Percentiles rank a stretch among this genome's conserved stretches.
These are phyloP conservation scores for Pythium insidiosum DNA, from an alignment of 352 stramenopile genomes.

Conservation along the genomic window DNA sequence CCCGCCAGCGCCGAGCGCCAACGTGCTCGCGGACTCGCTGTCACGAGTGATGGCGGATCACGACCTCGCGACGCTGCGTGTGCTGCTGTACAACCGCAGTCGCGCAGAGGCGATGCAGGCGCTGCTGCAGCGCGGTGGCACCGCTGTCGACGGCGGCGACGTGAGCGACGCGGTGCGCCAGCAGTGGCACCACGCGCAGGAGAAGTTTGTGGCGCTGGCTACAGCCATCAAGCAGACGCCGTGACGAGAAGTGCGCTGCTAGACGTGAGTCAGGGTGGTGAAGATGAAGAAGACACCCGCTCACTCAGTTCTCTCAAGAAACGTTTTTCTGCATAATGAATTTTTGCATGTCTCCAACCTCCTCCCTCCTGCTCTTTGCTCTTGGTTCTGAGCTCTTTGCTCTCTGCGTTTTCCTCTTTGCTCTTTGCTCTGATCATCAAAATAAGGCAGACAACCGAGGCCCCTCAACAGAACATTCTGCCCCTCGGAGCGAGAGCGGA, in stretches of 20 bases:
- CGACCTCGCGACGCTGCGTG: conserved; percentile 39
- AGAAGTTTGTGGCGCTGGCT: conserved; percentile 62
- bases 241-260: conserved; percentile 11
- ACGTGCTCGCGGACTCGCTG: conserved; percentile 62
- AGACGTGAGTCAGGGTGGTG: too few relatives aligned
- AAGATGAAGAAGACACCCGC: too few relatives aligned
- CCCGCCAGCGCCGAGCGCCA: conserved; percentile 49
- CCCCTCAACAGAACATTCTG: too few relatives aligned
- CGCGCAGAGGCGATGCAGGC: conserved; percentile 65
- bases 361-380: too few relatives aligned
- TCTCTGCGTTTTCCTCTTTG: too few relatives aligned
- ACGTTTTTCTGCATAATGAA: not conserved
- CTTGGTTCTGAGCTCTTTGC: too few relatives aligned
- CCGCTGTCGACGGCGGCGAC: conserved; percentile 43
- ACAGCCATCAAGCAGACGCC: conserved; percentile 70
- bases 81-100: conserved; percentile 71
- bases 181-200: conserved; percentile 56
- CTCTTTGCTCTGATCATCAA: too few relatives aligned
- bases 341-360: not conserved
- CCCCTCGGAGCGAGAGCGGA: too few relatives aligned
- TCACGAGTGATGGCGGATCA: conserved; percentile 48
- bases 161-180: conserved; percentile 39
- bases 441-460: too few relatives aligned
- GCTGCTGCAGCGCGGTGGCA: conserved; percentile 58
- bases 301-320: too few relatives aligned